Evolutionary conservation across 441 rosid genomes (phyloP).

Genomic region (Macaranga tanarius): DNA sequence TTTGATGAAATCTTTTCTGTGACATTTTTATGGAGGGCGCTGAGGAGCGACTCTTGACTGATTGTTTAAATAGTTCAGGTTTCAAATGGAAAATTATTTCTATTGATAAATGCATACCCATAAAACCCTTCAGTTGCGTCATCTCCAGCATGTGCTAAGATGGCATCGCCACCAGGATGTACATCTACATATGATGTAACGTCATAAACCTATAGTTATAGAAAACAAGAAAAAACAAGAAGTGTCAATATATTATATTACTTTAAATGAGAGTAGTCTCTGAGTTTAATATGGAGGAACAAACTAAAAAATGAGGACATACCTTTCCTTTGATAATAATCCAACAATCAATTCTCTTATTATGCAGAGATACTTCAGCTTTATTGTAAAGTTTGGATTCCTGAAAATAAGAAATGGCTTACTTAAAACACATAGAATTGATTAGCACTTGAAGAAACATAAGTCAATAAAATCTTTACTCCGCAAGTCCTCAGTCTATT

Average conservation of each 20-base stretch:
- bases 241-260: background rate
- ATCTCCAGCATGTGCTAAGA: conserved; percentile 84
- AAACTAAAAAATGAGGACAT: conserved; percentile 11
- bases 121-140: conserved; percentile 92
- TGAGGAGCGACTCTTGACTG: background rate
- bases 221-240: background rate
- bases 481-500: background rate
- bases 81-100: background rate
- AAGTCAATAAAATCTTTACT: background rate
- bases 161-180: conserved; percentile 97
- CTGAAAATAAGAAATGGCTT: conserved; percentile 25
- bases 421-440: conserved; percentile 6
- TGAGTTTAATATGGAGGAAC: conserved; percentile 10
- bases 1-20: background rate
- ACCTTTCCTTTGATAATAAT: conserved; percentile 81
- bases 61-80: background rate
- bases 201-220: conserved; percentile 60
- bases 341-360: conserved; percentile 91
- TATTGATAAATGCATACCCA: conserved; percentile 49
- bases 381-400: conserved; percentile 52
- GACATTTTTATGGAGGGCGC: background rate
- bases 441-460: background rate
- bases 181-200: conserved; percentile 94
- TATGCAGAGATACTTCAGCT: conserved; percentile 59
- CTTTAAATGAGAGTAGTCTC: background rate